Evolutionary conservation across 306 rosid genomes (phyloP).

Genomic region (Cicer yamashitae): DNA sequence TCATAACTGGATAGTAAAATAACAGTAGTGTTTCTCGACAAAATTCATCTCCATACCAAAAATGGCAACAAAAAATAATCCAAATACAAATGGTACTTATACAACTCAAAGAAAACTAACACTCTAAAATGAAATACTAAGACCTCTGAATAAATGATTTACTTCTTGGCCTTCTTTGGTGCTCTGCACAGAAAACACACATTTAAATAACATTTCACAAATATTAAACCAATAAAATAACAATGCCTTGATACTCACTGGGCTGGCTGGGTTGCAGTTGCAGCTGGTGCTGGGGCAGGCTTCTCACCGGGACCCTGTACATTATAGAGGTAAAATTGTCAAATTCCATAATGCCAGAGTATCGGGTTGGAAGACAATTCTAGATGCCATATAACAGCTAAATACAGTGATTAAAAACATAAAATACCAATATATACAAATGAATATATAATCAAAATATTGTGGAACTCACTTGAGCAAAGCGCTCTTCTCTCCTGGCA

Average conservation of each 20-base stretch:
- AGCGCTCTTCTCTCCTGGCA: slow-evolving; percentile 89
- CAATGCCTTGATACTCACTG: not conserved
- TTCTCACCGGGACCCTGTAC: slow-evolving; percentile 3
- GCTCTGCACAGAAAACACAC: slow-evolving; percentile 7
- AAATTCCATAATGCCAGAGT: not conserved
- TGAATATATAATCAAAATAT: not conserved
- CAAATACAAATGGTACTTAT: slow-evolving; percentile 28
- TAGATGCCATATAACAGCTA: not conserved
- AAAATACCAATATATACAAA: not conserved
- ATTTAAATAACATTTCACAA: not conserved
- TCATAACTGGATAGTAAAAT: not conserved
- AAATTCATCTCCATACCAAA: slow-evolving; percentile 16
- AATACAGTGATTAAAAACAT: not conserved
- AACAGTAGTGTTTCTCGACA: not conserved
- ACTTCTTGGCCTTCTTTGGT: slow-evolving; percentile 22
- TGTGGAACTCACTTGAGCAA: slow-evolving; percentile 67
- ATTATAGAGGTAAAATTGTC: not conserved
- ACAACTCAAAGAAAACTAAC: slow-evolving; percentile 47
- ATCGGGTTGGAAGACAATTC: not conserved
- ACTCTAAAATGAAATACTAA: slow-evolving; percentile 45
- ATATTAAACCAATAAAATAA: not conserved
- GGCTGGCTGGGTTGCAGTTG: slow-evolving; percentile 2
- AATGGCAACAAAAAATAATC: slow-evolving; percentile 22
- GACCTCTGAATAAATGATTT: not conserved
- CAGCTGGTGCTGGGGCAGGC: not conserved